These are phyloP conservation scores for Lagenidium giganteum DNA, from an alignment of 352 stramenopile genomes.

Conservation along the genomic window DNA sequence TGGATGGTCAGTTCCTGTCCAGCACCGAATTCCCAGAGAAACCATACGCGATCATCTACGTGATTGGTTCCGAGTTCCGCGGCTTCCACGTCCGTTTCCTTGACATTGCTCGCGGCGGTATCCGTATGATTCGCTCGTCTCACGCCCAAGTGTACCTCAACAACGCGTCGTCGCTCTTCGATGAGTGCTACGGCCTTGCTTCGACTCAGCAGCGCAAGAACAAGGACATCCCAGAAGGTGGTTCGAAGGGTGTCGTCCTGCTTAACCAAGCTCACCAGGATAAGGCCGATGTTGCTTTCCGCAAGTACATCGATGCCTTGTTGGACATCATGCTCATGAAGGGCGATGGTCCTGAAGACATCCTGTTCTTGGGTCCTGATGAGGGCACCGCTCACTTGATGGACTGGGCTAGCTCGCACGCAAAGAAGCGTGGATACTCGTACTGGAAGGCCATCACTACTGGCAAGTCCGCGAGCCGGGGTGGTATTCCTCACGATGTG, in stretches of 20 bases:
- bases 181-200: constrained; percentile 95
- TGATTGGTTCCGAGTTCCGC: constrained; percentile 95
- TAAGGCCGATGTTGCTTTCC: constrained; percentile 87
- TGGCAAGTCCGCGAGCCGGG: constrained; percentile 91
- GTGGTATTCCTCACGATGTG: constrained; percentile 97
- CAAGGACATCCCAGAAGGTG: constrained; percentile 99
- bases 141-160: constrained; percentile 88
- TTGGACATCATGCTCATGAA: constrained; percentile 96
- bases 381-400: constrained; percentile 98
- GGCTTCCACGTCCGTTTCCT: constrained; percentile 98
- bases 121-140: constrained; percentile 89
- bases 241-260: constrained; percentile 95
- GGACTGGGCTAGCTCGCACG: constrained; percentile 93
- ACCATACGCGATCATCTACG: constrained; percentile 94
- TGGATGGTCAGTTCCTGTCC: constrained; percentile 72
- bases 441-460: constrained; percentile 96
- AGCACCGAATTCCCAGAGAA: constrained; percentile 75
- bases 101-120: constrained; percentile 94
- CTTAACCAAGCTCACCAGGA: constrained; percentile 89
- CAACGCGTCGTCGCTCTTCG: constrained; percentile 91
- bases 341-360: constrained; percentile 91
- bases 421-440: constrained; percentile 90
- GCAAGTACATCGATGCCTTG: constrained; percentile 97
- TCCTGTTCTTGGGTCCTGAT: constrained; percentile 97
- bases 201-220: constrained; percentile 99